Conservation (phyloP, 2,329 filamentous ascomycete genomes). For the Blastomyces parvus region DNA sequence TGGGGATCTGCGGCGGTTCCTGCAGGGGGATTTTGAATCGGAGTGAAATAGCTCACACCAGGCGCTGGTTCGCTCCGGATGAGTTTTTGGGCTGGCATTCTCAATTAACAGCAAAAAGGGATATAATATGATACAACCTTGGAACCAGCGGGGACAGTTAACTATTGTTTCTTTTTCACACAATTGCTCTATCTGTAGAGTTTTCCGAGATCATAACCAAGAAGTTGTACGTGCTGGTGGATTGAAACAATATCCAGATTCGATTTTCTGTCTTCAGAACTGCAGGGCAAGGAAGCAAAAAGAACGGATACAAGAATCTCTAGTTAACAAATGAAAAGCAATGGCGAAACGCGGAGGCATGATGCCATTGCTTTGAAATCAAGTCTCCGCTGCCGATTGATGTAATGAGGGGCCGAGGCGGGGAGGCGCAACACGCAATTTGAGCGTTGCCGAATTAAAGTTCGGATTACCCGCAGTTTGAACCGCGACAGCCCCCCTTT, state of each 20-base stretch:
- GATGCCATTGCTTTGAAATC: slow-evolving; percentile 5
- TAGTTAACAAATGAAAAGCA: background rate
- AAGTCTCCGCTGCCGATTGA: no score
- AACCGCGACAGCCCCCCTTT: no score
- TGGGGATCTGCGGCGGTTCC: slow-evolving; percentile 34
- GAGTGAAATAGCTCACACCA: slow-evolving; percentile 29
- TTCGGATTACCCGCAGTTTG: no score
- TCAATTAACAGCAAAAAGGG: background rate
- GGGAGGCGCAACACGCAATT: no score
- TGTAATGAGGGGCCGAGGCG: background rate
- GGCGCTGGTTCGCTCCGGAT: slow-evolving; percentile 27
- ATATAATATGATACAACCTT: background rate
- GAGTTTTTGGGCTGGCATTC: slow-evolving; percentile 1
- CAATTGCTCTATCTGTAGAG: no score
- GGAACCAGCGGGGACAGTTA: background rate
- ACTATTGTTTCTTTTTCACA: no score
- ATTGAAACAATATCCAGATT: no score
- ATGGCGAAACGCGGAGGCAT: background rate
- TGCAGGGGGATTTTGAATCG: slow-evolving; percentile 28
- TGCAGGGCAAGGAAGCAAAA: no score
- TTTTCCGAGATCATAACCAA: no score
- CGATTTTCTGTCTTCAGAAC: background rate
- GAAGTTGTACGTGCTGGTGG: no score
- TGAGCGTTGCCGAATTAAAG: no score
- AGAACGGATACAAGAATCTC: background rate